These are phyloP conservation scores for Pseudocercospora vitis DNA, from an alignment of 2,329 filamentous ascomycete species.

Conservation along the genomic window DNA sequence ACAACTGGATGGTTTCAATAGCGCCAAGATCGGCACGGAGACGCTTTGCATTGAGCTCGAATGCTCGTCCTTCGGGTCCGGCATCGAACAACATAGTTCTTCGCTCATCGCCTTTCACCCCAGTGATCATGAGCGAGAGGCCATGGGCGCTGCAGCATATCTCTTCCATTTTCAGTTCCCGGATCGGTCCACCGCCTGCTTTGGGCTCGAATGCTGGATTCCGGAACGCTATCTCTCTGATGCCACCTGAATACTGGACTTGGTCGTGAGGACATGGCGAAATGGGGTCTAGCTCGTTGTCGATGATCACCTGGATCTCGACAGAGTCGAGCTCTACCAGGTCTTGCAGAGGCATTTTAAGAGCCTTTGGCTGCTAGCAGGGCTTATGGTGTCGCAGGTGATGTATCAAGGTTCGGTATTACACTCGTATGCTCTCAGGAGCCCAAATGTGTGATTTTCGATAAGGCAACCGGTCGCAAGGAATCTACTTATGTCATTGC, in stretches of 20 bases:
- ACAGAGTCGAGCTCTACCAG: slow-evolving; percentile 33
- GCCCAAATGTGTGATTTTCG: too few species aligned
- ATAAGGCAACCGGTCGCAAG: neutral
- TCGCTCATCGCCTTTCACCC: slow-evolving; percentile 19
- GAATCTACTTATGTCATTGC: neutral
- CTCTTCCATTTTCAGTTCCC: slow-evolving; percentile 31
- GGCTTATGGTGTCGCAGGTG: too few species aligned
- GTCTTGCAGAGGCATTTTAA: neutral
- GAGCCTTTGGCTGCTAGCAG: too few species aligned
- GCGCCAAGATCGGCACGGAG: slow-evolving; percentile 24
- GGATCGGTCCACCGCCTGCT: slow-evolving; percentile 15
- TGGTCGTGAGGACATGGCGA: slow-evolving; percentile 26
- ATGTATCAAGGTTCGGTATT: neutral
- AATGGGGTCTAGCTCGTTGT: slow-evolving; percentile 35
- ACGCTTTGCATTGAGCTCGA: slow-evolving; percentile 30
- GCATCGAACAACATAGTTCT: slow-evolving; percentile 34
- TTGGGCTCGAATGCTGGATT: slow-evolving; percentile 12
- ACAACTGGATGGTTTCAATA: slow-evolving; percentile 30
- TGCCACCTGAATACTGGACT: slow-evolving; percentile 25
- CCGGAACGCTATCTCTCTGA: slow-evolving; percentile 28
- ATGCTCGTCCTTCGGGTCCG: slow-evolving; percentile 31
- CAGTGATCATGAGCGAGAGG: slow-evolving; percentile 34
- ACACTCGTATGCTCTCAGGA: too few species aligned
- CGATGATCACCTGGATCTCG: slow-evolving; percentile 30
- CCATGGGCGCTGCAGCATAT: slow-evolving; percentile 35